These are phyloP conservation scores for Cyclocybe cylindracea DNA, from an alignment of 768 basidiomycete species.

Conservation along the genomic window DNA sequence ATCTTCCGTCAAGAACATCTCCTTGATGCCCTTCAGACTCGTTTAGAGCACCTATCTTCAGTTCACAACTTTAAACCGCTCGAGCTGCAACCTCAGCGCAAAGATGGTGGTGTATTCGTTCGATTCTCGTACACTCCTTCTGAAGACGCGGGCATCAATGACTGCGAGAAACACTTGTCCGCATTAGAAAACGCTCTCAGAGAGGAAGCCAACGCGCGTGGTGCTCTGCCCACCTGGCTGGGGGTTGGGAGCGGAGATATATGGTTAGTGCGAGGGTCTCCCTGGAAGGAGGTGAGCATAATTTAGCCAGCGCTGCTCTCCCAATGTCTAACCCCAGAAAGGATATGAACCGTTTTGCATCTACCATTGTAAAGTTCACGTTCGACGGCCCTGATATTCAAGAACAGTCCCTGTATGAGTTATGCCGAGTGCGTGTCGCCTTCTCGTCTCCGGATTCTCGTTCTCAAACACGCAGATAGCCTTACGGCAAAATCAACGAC, in stretches of 20 bases:
- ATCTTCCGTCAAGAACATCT: constrained; percentile 60
- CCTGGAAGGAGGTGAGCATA: constrained; percentile 74
- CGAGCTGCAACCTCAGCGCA: constrained; percentile 62
- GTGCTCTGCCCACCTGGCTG: constrained; percentile 65
- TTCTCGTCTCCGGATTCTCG: not conserved
- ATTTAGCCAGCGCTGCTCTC: not conserved
- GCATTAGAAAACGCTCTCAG: constrained; percentile 50
- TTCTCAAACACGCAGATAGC: constrained; percentile 39
- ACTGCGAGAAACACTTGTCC: constrained; percentile 34
- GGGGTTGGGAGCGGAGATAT: constrained; percentile 51
- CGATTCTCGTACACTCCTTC: constrained; percentile 56
- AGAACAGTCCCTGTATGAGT: constrained; percentile 76
- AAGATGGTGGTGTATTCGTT: constrained; percentile 89
- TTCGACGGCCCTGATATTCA: constrained; percentile 90
- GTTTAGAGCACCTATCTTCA: constrained; percentile 52
- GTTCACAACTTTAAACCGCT: constrained; percentile 60
- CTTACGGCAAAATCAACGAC: constrained; percentile 79
- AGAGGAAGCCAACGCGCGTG: constrained; percentile 44
- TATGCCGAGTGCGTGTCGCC: constrained; percentile 63
- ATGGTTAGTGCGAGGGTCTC: constrained; percentile 77
- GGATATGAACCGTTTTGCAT: constrained; percentile 87
- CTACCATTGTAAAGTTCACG: constrained; percentile 67
- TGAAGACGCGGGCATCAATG: constrained; percentile 1
- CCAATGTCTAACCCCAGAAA: constrained; percentile 25
- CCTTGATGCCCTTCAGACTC: constrained; percentile 43